Evolutionary conservation across 2,329 filamentous ascomycete species (phyloP), one percentile per base, ranked within the genome.

Genomic region (Hawksworthiomyces lignivorus): DNA sequence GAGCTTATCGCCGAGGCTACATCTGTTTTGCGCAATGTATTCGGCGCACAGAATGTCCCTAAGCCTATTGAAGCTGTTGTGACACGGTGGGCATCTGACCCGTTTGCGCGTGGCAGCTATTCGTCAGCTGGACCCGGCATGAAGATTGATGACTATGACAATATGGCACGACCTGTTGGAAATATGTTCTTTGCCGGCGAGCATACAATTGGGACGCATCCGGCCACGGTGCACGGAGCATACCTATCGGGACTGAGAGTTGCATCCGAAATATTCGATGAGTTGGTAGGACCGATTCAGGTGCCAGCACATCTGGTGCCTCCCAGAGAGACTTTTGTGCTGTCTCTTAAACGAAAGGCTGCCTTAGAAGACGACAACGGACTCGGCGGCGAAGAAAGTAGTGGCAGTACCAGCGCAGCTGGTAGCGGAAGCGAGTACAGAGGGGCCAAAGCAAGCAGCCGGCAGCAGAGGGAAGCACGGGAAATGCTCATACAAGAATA

Each of bases 111-210:
- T 48, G 92, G 92, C 24, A 96, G 86, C 59, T 98, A 98, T 62
- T 98, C 94, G 3, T 97, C 87, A 50, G 87, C 94, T 2, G 89
- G 86, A 0, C 82, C 88, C 6, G 73, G 79, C 35, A 90, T 95
- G 62, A 74, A 79, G 39, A 77, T 84, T 2, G 84, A 88, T 39
- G 92, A 98, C 59, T 98, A 98, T 62, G 87, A 97, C 58, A 69
- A 79, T 24, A 95, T 98, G 86, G 87, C 92, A 3, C 75, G 77
- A 36, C 70, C 84, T 1, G 71, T 96, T 24, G 89, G 87, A 24
- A 94, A 94, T 50, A 68, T 98, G 8, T 87, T 90, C 62, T 98
- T 98, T 62, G 92, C 90, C 14, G 92, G 92, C 36, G 92, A 98
- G 62, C 92, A 95, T 47, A 98, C 94, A 1, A 96, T 86, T 53